Conservation (phyloP, 352 stramenopile genomes). For the Pythium coloratum region DNA sequence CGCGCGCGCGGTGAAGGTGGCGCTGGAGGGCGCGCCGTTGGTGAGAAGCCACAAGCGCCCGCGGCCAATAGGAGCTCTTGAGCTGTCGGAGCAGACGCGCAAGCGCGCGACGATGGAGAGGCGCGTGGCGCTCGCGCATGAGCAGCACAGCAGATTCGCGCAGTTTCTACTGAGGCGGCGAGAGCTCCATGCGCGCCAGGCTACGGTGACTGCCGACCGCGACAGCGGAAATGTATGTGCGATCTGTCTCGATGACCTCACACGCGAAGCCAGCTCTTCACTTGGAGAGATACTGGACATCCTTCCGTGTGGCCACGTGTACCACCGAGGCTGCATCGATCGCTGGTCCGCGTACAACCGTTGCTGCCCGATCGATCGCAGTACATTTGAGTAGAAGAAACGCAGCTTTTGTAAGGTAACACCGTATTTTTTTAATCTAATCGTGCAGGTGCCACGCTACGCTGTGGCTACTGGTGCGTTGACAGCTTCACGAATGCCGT, state of each 20-base stretch:
- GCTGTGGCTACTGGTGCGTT: slow-evolving; percentile 9
- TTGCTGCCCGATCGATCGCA: slow-evolving; percentile 39
- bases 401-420: not conserved
- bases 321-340: slow-evolving; percentile 32
- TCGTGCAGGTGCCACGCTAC: not conserved
- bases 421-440: not conserved
- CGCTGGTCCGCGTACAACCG: slow-evolving; percentile 29
- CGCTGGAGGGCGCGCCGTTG: slow-evolving; percentile 2
- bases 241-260: slow-evolving; percentile 35
- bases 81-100: slow-evolving; percentile 7
- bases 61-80: not conserved
- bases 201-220: not conserved
- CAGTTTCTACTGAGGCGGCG: slow-evolving; percentile 10
- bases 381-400: slow-evolving; percentile 16
- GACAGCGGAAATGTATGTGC: slow-evolving; percentile 7
- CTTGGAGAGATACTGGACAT: slow-evolving; percentile 20
- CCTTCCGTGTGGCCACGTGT: slow-evolving; percentile 36
- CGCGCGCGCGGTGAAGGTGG: slow-evolving; percentile 8
- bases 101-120: not conserved
- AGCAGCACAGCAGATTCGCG: not conserved
- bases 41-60: slow-evolving; percentile 6
- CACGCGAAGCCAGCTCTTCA: not conserved
- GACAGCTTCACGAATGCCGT: slow-evolving; percentile 56
- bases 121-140: slow-evolving; percentile 1
- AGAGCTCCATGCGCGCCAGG: not conserved